Percentiles rank a stretch among this genome's conserved stretches.
Conservation (phyloP, 73 alveolate species). For the Tetrahymena malaccensis region DNA sequence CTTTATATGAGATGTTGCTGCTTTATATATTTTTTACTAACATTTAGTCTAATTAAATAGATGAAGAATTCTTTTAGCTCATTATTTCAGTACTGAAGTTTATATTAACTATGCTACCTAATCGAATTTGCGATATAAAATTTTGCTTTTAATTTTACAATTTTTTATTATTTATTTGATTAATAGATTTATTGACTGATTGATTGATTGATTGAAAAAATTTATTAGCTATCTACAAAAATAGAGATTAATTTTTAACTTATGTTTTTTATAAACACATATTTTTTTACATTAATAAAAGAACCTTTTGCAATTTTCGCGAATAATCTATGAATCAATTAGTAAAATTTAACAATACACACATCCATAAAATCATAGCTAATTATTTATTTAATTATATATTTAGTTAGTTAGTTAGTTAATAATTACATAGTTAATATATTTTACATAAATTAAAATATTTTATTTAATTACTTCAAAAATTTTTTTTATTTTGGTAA, state of each 20-base stretch:
- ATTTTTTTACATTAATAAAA: not conserved
- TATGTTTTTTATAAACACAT: too few relatives aligned
- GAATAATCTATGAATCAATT: not conserved
- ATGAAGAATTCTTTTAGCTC: not conserved
- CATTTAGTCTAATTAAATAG: not conserved
- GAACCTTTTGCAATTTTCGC: not conserved
- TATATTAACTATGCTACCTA: not conserved
- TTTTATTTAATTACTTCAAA: not conserved
- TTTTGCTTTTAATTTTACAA: not conserved
- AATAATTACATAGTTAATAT: too few relatives aligned
- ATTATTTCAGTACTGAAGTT: not conserved
- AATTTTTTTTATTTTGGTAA: not conserved
- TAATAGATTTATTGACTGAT: too few relatives aligned
- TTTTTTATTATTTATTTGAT: too few relatives aligned
- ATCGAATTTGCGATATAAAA: too few relatives aligned
- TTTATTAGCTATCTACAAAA: too few relatives aligned
- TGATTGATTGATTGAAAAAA: too few relatives aligned
- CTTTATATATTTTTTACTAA: not conserved
- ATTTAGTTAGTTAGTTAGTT: too few relatives aligned
- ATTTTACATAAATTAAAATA: too few relatives aligned
- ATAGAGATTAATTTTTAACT: not conserved
- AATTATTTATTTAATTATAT: too few relatives aligned
- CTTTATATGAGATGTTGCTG: not conserved
- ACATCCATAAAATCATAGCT: not conserved
- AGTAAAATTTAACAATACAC: too few relatives aligned